These are phyloP conservation scores for Domatiomyces globalis DNA, from an alignment of 2,329 filamentous ascomycete genomes.

Conservation along the genomic window DNA sequence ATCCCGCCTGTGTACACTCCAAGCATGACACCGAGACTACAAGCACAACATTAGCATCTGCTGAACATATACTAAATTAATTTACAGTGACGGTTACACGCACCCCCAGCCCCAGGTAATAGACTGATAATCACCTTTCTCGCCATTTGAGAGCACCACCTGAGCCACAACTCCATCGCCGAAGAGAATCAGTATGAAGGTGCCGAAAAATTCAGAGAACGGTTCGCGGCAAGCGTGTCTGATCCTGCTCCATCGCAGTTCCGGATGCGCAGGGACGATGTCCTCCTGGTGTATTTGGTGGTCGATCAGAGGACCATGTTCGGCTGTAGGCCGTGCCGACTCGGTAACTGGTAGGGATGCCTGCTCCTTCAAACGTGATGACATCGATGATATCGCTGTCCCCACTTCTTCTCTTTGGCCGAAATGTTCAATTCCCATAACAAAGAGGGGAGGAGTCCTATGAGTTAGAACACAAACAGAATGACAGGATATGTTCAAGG, in stretches of 20 bases:
- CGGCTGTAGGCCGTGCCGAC: slow-evolving; percentile 7
- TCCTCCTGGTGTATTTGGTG: slow-evolving; percentile 21
- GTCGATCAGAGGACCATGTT: slow-evolving; percentile 23
- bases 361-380: background rate
- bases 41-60: slow-evolving; percentile 1
- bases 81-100: slow-evolving; percentile 12
- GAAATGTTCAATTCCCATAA: background rate
- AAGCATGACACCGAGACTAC: slow-evolving; percentile 52
- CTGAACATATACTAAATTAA: background rate
- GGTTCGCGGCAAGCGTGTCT: slow-evolving; percentile 41
- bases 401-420: background rate
- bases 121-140: slow-evolving; percentile 37
- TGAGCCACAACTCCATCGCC: slow-evolving; percentile 60
- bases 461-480: background rate
- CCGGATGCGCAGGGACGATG: slow-evolving; percentile 16
- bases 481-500: no score
- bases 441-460: background rate
- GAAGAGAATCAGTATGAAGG: slow-evolving; percentile 54
- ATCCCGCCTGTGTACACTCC: slow-evolving; percentile 48
- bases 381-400: background rate
- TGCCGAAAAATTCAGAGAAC: slow-evolving; percentile 55
- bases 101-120: slow-evolving; percentile 39
- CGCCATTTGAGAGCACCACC: slow-evolving; percentile 42
- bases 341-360: background rate
- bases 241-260: slow-evolving; percentile 39